Evolutionary conservation across 768 basidiomycete species (phyloP).

Genomic region (Boletus vinaceobasis): DNA sequence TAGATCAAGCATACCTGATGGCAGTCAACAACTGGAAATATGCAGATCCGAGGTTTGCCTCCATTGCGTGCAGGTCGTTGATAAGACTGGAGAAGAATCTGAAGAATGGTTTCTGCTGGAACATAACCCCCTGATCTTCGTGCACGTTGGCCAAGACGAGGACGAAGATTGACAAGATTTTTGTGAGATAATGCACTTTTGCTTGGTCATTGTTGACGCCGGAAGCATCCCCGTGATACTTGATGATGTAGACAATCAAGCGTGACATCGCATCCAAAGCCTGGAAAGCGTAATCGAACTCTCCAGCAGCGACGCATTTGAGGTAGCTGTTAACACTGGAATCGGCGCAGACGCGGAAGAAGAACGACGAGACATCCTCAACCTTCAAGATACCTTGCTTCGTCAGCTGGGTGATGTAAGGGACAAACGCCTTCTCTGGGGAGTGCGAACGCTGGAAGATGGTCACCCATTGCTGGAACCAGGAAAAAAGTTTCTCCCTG

Average conservation of each 20-base stretch:
- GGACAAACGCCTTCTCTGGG: constrained; percentile 93
- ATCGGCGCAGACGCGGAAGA: constrained; percentile 97
- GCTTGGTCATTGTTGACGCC: constrained; percentile 92
- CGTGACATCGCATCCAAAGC: constrained; percentile 94
- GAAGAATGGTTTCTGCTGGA: constrained; percentile 98
- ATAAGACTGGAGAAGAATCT: constrained; percentile 96
- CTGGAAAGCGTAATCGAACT: constrained; percentile 79
- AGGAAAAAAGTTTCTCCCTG: constrained; percentile 68
- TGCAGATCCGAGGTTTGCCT: constrained; percentile 78
- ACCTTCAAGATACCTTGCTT: constrained; percentile 96
- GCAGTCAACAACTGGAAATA: constrained; percentile 88
- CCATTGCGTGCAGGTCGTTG: constrained; percentile 86
- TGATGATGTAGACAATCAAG: constrained; percentile 96
- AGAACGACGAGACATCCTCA: constrained; percentile 94
- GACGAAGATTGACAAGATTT: constrained; percentile 96
- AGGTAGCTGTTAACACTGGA: constrained; percentile 87
- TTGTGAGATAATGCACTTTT: constrained; percentile 94
- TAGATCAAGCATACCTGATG: constrained; percentile 58
- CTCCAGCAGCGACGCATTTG: constrained; percentile 68
- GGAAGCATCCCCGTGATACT: constrained; percentile 96
- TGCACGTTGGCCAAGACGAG: constrained; percentile 93
- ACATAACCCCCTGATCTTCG: constrained; percentile 86
- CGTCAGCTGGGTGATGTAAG: constrained; percentile 94
- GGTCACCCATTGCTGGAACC: constrained; percentile 94
- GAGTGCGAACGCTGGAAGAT: constrained; percentile 89